A percentile compares a stretch with the other conserved stretches of the same genome.
Conservation (phyloP, 768 basidiomycete species). For the Auricularia heimuer region DNA sequence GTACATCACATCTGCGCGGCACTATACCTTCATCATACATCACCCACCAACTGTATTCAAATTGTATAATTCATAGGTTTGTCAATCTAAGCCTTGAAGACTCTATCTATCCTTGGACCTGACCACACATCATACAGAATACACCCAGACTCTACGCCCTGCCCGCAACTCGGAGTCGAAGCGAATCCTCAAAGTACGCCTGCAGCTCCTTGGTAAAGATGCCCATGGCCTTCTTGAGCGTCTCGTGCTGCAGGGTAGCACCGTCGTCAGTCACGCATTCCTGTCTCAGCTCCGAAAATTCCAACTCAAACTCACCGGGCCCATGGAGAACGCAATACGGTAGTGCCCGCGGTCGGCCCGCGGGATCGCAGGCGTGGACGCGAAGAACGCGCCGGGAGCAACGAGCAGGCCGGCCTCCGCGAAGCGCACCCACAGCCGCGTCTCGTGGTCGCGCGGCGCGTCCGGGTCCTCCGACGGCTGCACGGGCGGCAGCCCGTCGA, state of each 20-base stretch:
- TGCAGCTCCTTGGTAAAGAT: constrained; percentile 9
- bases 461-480: constrained; percentile 24
- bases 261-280: not conserved
- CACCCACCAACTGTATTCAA: too few relatives aligned
- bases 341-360: constrained; percentile 23
- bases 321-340: constrained; percentile 25
- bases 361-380: constrained; percentile 14
- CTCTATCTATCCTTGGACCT: too few relatives aligned
- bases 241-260: constrained; percentile 8
- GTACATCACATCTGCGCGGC: too few relatives aligned
- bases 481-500: constrained; percentile 41
- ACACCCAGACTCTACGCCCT: too few relatives aligned
- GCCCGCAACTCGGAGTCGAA: not conserved
- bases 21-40: too few relatives aligned
- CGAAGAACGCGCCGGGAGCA: constrained; percentile 46
- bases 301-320: constrained; percentile 12
- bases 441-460: constrained; percentile 36
- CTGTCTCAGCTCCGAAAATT: not conserved
- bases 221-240: constrained; percentile 9
- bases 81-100: too few relatives aligned
- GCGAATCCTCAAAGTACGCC: constrained; percentile 8
- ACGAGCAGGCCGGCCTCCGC: constrained; percentile 55
- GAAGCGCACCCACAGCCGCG: constrained; percentile 49
- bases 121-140: too few relatives aligned
- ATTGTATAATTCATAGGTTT: too few relatives aligned